These are phyloP conservation scores for Poa pratensis DNA, from an alignment of 176 grass and related monocot genomes.

Conservation along the genomic window DNA sequence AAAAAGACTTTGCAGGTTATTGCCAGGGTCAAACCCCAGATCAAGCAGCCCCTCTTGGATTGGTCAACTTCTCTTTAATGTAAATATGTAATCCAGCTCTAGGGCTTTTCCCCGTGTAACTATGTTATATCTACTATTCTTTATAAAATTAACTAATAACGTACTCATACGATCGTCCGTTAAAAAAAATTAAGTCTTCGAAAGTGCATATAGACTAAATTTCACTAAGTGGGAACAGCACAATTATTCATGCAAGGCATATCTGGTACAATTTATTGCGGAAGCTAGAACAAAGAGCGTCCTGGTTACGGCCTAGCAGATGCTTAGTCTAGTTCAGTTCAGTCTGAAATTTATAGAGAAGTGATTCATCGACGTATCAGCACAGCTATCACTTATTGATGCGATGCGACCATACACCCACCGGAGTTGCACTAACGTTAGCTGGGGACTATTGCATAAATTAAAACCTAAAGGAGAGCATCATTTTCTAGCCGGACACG, in stretches of 20 bases:
- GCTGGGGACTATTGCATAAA: neutral
- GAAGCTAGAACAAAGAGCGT: conserved; percentile 32
- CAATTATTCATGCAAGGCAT: neutral
- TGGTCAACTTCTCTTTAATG: neutral
- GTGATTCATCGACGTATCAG: conserved; percentile 20
- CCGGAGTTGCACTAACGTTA: neutral
- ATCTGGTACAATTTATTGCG: neutral
- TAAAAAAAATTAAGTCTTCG: neutral
- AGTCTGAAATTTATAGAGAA: conserved; percentile 50
- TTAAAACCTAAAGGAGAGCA: neutral
- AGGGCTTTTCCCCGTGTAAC: neutral
- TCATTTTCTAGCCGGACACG: neutral
- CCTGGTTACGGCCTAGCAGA: conserved; percentile 84
- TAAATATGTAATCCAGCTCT: neutral
- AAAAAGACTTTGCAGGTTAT: neutral
- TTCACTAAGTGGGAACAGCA: neutral
- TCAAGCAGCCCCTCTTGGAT: neutral
- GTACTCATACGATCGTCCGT: neutral
- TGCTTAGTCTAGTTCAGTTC: conserved; percentile 84
- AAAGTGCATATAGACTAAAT: neutral
- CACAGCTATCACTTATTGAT: neutral
- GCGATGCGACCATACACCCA: neutral
- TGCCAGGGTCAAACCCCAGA: neutral
- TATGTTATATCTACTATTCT: neutral
- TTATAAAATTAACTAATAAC: neutral